A percentile compares a stretch with the other conserved stretches of the same genome.
phyloP scores from a whole-genome alignment of 2,329 filamentous ascomycete genomes.

The Sporothrix pallida region DNA sequence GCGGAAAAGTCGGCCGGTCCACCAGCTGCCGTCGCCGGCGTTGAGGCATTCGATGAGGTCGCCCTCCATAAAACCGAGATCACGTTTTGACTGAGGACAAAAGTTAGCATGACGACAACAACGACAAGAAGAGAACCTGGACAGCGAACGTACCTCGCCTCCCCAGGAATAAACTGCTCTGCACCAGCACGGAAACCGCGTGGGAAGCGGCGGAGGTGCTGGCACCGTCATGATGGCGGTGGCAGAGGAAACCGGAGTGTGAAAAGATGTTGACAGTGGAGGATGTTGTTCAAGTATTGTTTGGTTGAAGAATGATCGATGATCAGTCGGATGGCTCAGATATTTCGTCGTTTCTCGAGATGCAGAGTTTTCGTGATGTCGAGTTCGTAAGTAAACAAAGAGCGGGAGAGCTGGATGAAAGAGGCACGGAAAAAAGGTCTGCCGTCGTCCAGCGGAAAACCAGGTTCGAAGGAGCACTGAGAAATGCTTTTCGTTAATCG shows the following conservation, averaged over 20 bases:
- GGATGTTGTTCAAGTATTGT: neutral
- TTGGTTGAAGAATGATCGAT: neutral
- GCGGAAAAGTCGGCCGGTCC: slow-evolving; percentile 89
- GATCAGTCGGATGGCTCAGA: slow-evolving; percentile 7
- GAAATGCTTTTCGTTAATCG: neutral
- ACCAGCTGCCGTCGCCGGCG: slow-evolving; percentile 97
- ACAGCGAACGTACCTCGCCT: slow-evolving; percentile 66
- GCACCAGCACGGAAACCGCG: slow-evolving; percentile 36
- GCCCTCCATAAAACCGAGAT: slow-evolving; percentile 95
- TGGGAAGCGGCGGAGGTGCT: slow-evolving; percentile 41
- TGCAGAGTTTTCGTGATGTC: neutral
- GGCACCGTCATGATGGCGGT: slow-evolving; percentile 32
- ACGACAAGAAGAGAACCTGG: neutral
- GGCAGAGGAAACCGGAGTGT: neutral
- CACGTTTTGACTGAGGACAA: slow-evolving; percentile 73
- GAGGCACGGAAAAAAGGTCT: slow-evolving; percentile 1
- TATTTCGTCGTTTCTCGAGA: neutral
- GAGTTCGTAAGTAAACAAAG: slow-evolving; percentile 11
- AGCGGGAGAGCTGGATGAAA: neutral
- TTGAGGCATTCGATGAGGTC: slow-evolving; percentile 98
- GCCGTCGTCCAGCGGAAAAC: slow-evolving; percentile 1
- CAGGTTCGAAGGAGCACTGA: slow-evolving; percentile 2
- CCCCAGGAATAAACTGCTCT: slow-evolving; percentile 76
- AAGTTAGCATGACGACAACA: slow-evolving; percentile 16
- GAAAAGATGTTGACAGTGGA: neutral